Base-by-base conservation (phyloP, 2,329 filamentous ascomycete species). In the Amylocarpus encephaloides region DNA sequence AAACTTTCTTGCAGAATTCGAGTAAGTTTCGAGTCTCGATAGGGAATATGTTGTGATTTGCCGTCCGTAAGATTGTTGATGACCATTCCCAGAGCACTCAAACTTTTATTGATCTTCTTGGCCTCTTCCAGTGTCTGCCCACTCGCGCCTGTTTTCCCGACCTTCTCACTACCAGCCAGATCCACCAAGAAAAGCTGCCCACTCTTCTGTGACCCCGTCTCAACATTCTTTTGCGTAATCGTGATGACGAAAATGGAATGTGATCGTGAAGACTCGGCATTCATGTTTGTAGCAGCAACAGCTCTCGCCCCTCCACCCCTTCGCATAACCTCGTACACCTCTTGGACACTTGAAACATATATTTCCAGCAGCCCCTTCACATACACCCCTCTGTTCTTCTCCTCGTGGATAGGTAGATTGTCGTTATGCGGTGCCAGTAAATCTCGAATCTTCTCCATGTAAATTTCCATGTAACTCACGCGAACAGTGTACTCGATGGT, bases 61-160 rank as follows among this genome's bases (percentile, higher is more conserved):
- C 91, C 92, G 68, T 97, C 93, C 2, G 93, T 96, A 62, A 98
- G 74, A 48, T 91, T 83, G 71, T 97, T 97, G 77, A 98, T 98
- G 73, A 97, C 93, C 91, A 96, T 97, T 64, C 93, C 93, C 53
- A 98, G 78, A 49, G 93, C 91, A 73, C 91, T 96, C 74, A 98
- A 79, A 77, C 90, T 96, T 79, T 97, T 97, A 79, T 98, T 98
- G 79, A 98, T 98, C 78, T 98, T 98, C 78, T 97, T 97, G 54
- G 93, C 93, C 69, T 98, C 93, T 70, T 97, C 93, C 39, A 98
- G 77, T 4, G 92, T 97, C 71, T 97, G 93, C 50, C 93, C 93
- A 67, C 89, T 96, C 55, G 93, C 93, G 61, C 93, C 93, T 29
- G 93, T 98, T 79, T 98, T 97, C 67, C 93, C 92, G 46, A 97